These are phyloP conservation scores for Butyriboletus loyo DNA, from an alignment of 768 basidiomycete genomes.

Conservation along the genomic window DNA sequence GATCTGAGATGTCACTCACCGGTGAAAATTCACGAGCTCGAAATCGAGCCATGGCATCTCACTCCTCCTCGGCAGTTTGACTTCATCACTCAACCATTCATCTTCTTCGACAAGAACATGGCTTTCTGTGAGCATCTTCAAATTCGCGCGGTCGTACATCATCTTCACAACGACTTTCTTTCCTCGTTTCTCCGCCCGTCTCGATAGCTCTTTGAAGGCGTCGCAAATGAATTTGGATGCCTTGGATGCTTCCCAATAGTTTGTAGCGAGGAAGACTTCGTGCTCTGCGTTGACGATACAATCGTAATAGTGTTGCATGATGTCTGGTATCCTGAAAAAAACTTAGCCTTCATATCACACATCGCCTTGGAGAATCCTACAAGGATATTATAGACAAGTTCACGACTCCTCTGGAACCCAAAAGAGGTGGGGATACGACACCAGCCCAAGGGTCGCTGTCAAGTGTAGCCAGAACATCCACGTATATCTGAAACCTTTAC, in stretches of 20 bases:
- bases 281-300: slow-evolving; percentile 58
- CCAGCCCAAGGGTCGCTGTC: slow-evolving; percentile 53
- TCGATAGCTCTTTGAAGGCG: slow-evolving; percentile 53
- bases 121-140: slow-evolving; percentile 46
- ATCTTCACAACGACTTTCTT: slow-evolving; percentile 59
- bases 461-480: slow-evolving; percentile 57
- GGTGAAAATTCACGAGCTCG: slow-evolving; percentile 58
- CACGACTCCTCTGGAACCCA: slow-evolving; percentile 60
- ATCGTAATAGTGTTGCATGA: slow-evolving; percentile 66
- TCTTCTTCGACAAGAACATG: slow-evolving; percentile 46
- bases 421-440: slow-evolving; percentile 58
- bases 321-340: slow-evolving; percentile 56
- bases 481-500: slow-evolving; percentile 47
- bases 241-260: slow-evolving; percentile 55
- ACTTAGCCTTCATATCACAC: slow-evolving; percentile 8
- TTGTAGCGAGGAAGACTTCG: slow-evolving; percentile 68
- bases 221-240: slow-evolving; percentile 49
- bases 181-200: slow-evolving; percentile 41
- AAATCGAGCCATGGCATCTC: slow-evolving; percentile 61
- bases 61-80: slow-evolving; percentile 49
- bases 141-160: slow-evolving; percentile 66
- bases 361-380: slow-evolving; percentile 25
- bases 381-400: slow-evolving; percentile 61
- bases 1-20: slow-evolving; percentile 14
- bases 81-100: slow-evolving; percentile 42